Base-by-base conservation (phyloP, 306 rosid genomes). In the Comarum palustre region DNA sequence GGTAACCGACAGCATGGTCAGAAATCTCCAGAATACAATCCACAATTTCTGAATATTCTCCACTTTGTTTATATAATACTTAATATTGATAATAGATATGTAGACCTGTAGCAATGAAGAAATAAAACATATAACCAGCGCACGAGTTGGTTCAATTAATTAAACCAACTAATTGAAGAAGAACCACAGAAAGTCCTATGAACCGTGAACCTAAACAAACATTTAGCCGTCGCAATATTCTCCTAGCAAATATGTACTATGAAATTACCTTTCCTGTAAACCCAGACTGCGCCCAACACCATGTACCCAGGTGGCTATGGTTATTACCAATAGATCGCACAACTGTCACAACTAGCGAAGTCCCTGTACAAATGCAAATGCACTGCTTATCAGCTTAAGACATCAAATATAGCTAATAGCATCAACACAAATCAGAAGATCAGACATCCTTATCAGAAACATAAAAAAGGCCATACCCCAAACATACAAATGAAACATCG, bases 401-500 rank as follows among this genome's bases (percentile, higher is more conserved):
- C 69, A 64, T 61, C 71, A 59, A 16, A 80, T 36, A 45, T 68
- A 75, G 31, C 75, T 5, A 68, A 48, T 27, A 66, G 70, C 73
- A 64, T 60, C 20, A 60, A 31, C 41, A 45, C 51, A 61, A 3
- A 19, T 8, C 11, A 14, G 39, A 65, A 75, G 51, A 27, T 0
- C 41, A 69, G 19, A 32, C 20, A 73, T 62, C 12, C 52, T 24
- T 54, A 51, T 36, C 1, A 39, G 22, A 3, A 47, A 55, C 41
- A 64, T 34, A 54, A 31, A 27, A 14, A 74, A 74, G 66, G 45
- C 36, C 96, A 71, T 91, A 95, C 99, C 99, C 97, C 99, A 95
- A 61, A 95, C 97, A 75, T 90, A 95, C 90, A 95, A 89, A 84
- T 95, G 99, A 85, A 87, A 95, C 89, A 95, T 83, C 50, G 85